phyloP scores from a whole-genome alignment of 208 protist genomes.

The Entamoeba nuttalli region DNA sequence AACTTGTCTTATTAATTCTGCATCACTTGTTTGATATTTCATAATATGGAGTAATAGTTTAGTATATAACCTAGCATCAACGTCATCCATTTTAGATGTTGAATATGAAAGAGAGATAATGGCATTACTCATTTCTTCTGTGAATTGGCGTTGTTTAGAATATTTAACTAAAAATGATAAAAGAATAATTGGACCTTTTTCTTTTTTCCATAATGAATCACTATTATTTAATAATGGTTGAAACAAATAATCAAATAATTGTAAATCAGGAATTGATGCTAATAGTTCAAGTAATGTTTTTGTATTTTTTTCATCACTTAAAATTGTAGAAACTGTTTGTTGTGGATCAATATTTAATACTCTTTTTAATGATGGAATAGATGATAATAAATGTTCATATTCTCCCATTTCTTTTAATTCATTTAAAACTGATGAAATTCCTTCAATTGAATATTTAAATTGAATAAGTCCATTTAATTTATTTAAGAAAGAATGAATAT shows the following conservation, averaged over 20 bases:
- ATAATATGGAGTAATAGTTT: neutral
- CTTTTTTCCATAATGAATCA: neutral
- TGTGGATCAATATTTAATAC: neutral
- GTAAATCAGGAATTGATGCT: neutral
- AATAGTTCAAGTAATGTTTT: neutral
- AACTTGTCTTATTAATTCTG: neutral
- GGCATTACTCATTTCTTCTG: neutral
- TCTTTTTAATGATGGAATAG: neutral
- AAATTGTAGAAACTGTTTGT: neutral
- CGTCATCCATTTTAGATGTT: neutral
- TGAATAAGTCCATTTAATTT: neutral
- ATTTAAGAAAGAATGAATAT: neutral
- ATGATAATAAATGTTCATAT: neutral
- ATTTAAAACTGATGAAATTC: neutral
- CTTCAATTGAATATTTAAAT: neutral
- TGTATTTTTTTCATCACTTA: neutral
- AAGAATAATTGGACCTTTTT: neutral
- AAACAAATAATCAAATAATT: neutral
- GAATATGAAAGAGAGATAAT: neutral
- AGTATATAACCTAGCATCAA: neutral
- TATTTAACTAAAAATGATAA: neutral
- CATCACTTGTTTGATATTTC: neutral
- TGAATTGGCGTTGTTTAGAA: neutral
- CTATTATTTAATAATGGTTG: neutral
- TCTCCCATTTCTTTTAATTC: neutral